phyloP scores from a whole-genome alignment of 1,284 basidiomycete species.

The Ustilago xerochloae region DNA sequence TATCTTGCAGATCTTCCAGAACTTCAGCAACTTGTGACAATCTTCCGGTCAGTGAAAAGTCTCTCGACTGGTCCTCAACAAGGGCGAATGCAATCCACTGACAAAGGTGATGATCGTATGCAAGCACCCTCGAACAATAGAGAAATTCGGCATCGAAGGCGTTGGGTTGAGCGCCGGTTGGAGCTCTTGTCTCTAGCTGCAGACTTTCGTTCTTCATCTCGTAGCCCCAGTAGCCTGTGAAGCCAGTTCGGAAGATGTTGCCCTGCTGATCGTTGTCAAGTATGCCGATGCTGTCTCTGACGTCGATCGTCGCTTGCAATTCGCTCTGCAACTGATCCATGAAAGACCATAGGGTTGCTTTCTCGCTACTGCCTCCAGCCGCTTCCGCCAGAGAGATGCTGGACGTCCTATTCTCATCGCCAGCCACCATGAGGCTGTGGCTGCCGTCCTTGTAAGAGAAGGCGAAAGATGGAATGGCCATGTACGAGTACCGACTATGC shows the following conservation, averaged over 20 bases:
- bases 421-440: slow-evolving; percentile 13
- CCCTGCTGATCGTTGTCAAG: slow-evolving; percentile 12
- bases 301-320: slow-evolving; percentile 23
- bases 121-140: slow-evolving; percentile 69
- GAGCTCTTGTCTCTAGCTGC: slow-evolving; percentile 24
- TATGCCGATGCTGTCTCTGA: neutral
- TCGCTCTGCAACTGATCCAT: slow-evolving; percentile 53
- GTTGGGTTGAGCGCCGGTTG: neutral
- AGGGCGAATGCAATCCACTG: slow-evolving; percentile 70
- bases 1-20: slow-evolving; percentile 11
- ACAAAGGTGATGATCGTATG: slow-evolving; percentile 66
- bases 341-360: slow-evolving; percentile 55
- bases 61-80: neutral
- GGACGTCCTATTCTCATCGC: neutral
- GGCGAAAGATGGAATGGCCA: slow-evolving; percentile 58
- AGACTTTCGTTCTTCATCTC: slow-evolving; percentile 73
- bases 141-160: slow-evolving; percentile 68
- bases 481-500: slow-evolving; percentile 58
- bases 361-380: neutral
- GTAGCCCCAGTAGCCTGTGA: slow-evolving; percentile 73
- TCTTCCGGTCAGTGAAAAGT: neutral
- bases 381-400: neutral
- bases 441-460: slow-evolving; percentile 52
- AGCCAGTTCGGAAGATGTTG: slow-evolving; percentile 70
- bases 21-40: slow-evolving; percentile 10